A percentile compares a stretch with the other conserved stretches of the same genome.
Conservation (phyloP, 306 rosid genomes). For the Rosa chinensis region DNA sequence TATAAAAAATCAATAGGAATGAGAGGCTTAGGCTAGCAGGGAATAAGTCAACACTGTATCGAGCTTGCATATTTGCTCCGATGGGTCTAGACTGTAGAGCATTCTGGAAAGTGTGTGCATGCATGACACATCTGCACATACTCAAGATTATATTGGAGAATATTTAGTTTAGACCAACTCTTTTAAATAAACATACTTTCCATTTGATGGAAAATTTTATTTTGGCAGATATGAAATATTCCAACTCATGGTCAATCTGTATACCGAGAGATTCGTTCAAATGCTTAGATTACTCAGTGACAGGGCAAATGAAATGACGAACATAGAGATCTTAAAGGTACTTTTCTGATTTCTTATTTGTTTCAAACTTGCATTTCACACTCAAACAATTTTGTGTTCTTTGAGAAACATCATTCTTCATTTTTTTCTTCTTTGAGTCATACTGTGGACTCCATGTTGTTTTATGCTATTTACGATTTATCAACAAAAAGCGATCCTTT, state of each 20-base stretch:
- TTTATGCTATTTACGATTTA: too few species aligned
- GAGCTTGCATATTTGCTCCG: not conserved
- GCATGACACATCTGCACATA: not conserved
- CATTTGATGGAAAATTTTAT: conserved; percentile 10
- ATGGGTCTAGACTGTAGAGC: not conserved
- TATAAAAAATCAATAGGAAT: not conserved
- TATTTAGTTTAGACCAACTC: not conserved
- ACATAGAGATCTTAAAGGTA: conserved; percentile 96
- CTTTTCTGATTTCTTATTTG: conserved; percentile 23
- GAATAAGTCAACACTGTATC: not conserved
- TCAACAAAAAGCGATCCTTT: too few species aligned
- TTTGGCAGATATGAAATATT: conserved; percentile 91
- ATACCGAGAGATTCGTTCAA: conserved; percentile 95
- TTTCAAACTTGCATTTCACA: conserved; percentile 20
- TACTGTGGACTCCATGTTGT: too few species aligned
- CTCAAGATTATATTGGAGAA: not conserved
- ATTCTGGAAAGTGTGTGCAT: not conserved
- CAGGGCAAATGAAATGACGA: conserved; percentile 80
- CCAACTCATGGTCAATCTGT: conserved; percentile 93
- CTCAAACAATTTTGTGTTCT: not conserved
- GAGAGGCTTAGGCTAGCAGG: not conserved
- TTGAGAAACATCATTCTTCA: not conserved
- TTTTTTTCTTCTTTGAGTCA: not conserved
- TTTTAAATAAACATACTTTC: not conserved
- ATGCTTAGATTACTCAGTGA: conserved; percentile 97